Conservation (phyloP, 306 rosid species). For the Ormosia emarginata region DNA sequence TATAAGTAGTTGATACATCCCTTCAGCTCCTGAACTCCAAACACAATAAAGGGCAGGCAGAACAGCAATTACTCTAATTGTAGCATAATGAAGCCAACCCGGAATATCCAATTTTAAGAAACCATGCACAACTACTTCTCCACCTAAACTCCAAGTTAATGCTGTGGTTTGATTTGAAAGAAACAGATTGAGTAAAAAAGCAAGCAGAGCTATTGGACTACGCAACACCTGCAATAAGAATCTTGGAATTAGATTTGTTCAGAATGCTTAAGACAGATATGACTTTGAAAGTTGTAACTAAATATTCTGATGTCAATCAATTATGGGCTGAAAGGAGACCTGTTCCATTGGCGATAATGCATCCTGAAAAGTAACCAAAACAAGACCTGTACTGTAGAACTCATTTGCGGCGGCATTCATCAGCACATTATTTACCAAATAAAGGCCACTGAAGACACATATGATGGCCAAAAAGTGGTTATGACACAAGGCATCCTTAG, state of each 20-base stretch:
- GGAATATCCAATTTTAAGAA: conserved; percentile 86
- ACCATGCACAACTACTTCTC: conserved; percentile 63
- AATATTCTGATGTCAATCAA: conserved; percentile 11
- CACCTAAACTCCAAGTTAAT: conserved; percentile 79
- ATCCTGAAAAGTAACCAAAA: conserved; percentile 73
- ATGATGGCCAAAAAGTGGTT: conserved; percentile 74
- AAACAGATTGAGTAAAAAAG: conserved; percentile 63
- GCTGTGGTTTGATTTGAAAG: conserved; percentile 72
- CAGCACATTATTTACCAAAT: conserved; percentile 63
- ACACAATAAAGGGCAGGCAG: conserved; percentile 86
- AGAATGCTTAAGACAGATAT: background rate
- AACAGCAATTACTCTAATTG: conserved; percentile 77
- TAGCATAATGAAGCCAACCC: conserved; percentile 92
- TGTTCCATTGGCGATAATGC: conserved; percentile 76
- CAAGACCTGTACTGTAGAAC: conserved; percentile 56
- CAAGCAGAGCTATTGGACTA: conserved; percentile 56
- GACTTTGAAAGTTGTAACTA: background rate
- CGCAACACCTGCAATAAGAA: conserved; percentile 59
- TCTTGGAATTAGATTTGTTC: conserved; percentile 12
- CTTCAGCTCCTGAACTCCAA: conserved; percentile 94
- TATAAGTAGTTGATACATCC: conserved; percentile 82
- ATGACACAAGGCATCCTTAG: conserved; percentile 71
- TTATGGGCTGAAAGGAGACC: conserved; percentile 42
- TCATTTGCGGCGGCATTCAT: conserved; percentile 70
- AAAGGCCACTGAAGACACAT: conserved; percentile 73